These are phyloP conservation scores for Mycena galopus DNA, from an alignment of 768 basidiomycete genomes.

Conservation along the genomic window DNA sequence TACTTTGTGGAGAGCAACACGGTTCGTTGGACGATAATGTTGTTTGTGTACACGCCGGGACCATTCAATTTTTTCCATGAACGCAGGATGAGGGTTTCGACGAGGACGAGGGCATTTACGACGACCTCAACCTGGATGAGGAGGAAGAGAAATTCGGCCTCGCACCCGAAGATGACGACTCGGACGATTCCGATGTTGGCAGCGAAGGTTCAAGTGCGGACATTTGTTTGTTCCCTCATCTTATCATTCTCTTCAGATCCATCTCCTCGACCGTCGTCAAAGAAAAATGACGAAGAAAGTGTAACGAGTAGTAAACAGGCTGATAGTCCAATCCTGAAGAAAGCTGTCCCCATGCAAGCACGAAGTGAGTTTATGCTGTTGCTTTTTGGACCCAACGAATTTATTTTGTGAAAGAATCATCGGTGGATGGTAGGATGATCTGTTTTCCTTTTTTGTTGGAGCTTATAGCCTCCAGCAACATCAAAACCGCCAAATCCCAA, in stretches of 20 bases:
- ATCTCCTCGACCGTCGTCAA: conserved; percentile 73
- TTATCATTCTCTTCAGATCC: conserved; percentile 56
- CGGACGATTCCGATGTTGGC: conserved; percentile 79
- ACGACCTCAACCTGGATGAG: conserved; percentile 96
- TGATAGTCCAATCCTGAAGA: conserved; percentile 86
- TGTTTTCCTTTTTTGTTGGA: conserved; percentile 8
- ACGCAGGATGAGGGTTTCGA: conserved; percentile 95
- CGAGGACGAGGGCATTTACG: conserved; percentile 97
- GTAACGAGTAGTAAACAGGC: conserved; percentile 80
- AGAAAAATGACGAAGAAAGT: conserved; percentile 88
- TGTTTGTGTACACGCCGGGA: conserved; percentile 5
- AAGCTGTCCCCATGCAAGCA: conserved; percentile 72
- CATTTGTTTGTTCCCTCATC: not conserved
- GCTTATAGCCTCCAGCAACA: conserved; percentile 42
- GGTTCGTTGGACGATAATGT: conserved; percentile 64
- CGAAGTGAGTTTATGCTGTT: conserved; percentile 69
- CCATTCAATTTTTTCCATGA: conserved; percentile 38
- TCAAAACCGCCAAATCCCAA: conserved; percentile 86
- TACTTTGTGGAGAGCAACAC: conserved; percentile 98
- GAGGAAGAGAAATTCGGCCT: conserved; percentile 95
- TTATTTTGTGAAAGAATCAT: conserved; percentile 64
- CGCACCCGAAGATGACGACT: conserved; percentile 80
- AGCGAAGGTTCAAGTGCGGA: conserved; percentile 70
- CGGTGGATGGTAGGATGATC: conserved; percentile 70
- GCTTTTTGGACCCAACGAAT: conserved; percentile 32